phyloP scores from a whole-genome alignment of 2,329 filamentous ascomycete species.

The Xylaria polymorpha region DNA sequence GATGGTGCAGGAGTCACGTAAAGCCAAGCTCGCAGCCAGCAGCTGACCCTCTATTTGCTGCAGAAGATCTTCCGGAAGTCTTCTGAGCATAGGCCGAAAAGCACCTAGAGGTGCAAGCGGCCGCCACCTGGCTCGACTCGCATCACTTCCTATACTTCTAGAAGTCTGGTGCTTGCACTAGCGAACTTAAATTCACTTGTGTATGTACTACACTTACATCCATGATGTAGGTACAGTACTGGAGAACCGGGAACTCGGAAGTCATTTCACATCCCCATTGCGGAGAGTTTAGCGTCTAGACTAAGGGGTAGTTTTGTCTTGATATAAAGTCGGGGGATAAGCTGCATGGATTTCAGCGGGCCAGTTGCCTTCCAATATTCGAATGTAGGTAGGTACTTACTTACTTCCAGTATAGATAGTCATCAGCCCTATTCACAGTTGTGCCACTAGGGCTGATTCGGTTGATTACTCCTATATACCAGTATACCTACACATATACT shows the following conservation, averaged over 20 bases:
- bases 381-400: background rate
- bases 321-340: constrained; percentile 7
- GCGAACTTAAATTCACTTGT: background rate
- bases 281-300: background rate
- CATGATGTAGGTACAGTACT: too few species aligned
- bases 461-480: constrained; percentile 2
- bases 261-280: background rate
- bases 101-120: constrained; percentile 8
- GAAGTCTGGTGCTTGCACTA: constrained; percentile 7
- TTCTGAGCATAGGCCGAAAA: constrained; percentile 4
- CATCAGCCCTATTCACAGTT: constrained; percentile 1
- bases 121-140: background rate
- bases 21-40: constrained; percentile 21
- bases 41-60: constrained; percentile 16
- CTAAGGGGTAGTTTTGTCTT: background rate
- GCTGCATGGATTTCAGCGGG: background rate
- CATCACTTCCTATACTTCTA: constrained; percentile 8
- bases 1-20: constrained; percentile 21
- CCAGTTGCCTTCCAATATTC: background rate
- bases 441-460: background rate
- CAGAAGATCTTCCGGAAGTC: background rate
- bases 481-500: background rate
- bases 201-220: too few species aligned
- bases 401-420: too few species aligned
- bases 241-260: too few species aligned